A percentile compares a stretch with the other conserved stretches of the same genome.
Evolutionary conservation across 2,329 filamentous ascomycete genomes (phyloP).

Genomic region (Colletotrichum endophyticum): DNA sequence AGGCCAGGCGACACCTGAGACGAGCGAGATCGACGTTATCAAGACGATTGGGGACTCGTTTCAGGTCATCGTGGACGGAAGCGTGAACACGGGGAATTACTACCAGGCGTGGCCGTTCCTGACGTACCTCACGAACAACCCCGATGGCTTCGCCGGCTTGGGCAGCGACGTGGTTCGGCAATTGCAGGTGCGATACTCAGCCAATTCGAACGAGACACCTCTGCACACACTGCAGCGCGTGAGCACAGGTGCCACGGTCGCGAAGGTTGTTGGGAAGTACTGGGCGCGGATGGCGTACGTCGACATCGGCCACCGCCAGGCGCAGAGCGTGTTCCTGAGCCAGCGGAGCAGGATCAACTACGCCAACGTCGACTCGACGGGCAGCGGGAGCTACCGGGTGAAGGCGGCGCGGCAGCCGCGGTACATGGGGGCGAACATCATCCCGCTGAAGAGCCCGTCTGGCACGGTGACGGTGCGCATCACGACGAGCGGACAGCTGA

Average conservation of each 20-base stretch:
- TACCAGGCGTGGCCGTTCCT: conserved; percentile 58
- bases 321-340: conserved; percentile 39
- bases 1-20: conserved; percentile 28
- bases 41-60: conserved; percentile 51
- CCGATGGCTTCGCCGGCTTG: conserved; percentile 44
- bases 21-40: conserved; percentile 40
- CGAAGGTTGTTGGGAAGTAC: conserved; percentile 51
- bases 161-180: conserved; percentile 45
- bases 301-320: conserved; percentile 50
- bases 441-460: conserved; percentile 42
- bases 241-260: conserved; percentile 32
- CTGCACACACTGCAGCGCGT: conserved; percentile 50
- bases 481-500: conserved; percentile 38
- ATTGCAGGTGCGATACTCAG: conserved; percentile 46
- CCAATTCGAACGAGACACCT: conserved; percentile 52
- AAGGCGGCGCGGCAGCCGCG: conserved; percentile 44
- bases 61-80: conserved; percentile 53
- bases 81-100: conserved; percentile 46
- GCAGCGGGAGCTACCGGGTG: conserved; percentile 40
- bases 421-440: conserved; percentile 57
- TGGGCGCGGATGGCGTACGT: conserved; percentile 59
- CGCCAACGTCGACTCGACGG: conserved; percentile 42
- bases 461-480: conserved; percentile 35
- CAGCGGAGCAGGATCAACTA: conserved; percentile 43
- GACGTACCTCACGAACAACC: conserved; percentile 52